These are phyloP conservation scores for Solanum piurae DNA, from an alignment of 257 asterid genomes.

Conservation along the genomic window DNA sequence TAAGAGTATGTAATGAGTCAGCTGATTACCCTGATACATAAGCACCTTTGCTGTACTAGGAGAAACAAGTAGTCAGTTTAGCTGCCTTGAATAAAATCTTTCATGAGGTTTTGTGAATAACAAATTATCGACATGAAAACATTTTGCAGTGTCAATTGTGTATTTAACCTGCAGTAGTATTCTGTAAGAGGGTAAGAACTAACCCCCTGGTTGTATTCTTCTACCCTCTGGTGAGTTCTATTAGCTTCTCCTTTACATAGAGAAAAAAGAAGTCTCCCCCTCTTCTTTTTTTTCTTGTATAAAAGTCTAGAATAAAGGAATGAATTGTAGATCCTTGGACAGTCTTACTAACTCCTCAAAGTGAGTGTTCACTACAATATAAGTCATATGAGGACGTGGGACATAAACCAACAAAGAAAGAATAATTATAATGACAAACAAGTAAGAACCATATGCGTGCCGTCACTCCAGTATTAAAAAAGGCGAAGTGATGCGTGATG, in stretches of 20 bases:
- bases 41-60: background rate
- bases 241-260: background rate
- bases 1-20: background rate
- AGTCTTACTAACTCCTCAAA: background rate
- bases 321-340: background rate
- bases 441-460: background rate
- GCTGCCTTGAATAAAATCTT: background rate
- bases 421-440: background rate
- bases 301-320: background rate
- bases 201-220: background rate
- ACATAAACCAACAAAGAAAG: background rate
- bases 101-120: background rate
- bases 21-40: background rate
- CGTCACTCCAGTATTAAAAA: background rate
- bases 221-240: background rate
- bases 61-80: background rate
- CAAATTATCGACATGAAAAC: background rate
- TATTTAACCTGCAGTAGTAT: background rate
- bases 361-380: background rate
- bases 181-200: too few relatives aligned
- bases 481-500: background rate
- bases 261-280: background rate
- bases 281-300: too few relatives aligned
- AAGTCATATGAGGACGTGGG: background rate
- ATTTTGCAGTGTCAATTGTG: background rate